Evolutionary conservation across 257 asterid species (phyloP), one percentile per base, ranked within the genome.

Genomic region (Apocynum venetum): DNA sequence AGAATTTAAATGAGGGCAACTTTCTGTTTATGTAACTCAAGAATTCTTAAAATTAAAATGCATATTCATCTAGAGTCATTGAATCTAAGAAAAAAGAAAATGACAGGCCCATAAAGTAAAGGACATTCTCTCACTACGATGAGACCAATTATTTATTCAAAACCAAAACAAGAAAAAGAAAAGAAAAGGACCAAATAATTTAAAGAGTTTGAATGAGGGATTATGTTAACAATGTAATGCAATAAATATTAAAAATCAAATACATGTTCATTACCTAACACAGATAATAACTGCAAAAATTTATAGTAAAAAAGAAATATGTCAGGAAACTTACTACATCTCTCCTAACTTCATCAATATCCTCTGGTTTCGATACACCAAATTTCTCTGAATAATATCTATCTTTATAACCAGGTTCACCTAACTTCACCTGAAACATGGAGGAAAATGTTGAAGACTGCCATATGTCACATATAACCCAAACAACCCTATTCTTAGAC

Each of bases 371-470:
- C 56, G 93, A 87, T 44, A 85, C 57, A 70, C 89, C 91, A 69
- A 95, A 95, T 84, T 95, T 95, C 90, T 91, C 98, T 76, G 89
- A 81, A 87, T 95, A 95, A 77, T 95, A 95, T 81, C 99, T 90
- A 73, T 90, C 99, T 80, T 89, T 93, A 85, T 93, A 95, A 84
- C 99, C 99, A 74, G 97, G 99, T 85, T 93, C 97, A 79, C 99
- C 98, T 73, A 95, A 83, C 81, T 85, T 91, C 81, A 95, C 91
- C 99, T 95, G 92, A 78, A 70, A 76, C 31, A 2, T 43, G 59
- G 52, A 36, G 46, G 19, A 68, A 69, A 38, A 60, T 51, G 63
- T 65, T 61, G 60, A 65, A 59, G 11, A 76, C 65, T 47, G 6
- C 40, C 59, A 47, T 10, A 38, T 8, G 31, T 31, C 64, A 6